Conservation (phyloP, 768 basidiomycete species). For the Auriscalpium vulgare region DNA sequence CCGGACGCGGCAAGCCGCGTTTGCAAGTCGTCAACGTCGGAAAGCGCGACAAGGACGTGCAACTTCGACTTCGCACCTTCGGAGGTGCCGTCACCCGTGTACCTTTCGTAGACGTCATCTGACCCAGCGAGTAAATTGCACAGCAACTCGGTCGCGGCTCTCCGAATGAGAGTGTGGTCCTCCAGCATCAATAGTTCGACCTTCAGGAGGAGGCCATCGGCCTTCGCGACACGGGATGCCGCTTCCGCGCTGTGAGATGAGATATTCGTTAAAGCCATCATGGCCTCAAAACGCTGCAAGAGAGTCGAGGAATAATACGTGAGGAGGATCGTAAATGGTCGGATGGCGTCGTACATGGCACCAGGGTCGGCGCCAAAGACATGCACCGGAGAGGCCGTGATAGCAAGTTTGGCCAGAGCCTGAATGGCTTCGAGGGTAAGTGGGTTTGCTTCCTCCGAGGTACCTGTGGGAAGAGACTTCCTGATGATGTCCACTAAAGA, state of each 20-base stretch:
- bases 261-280: conserved; percentile 96
- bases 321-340: conserved; percentile 70
- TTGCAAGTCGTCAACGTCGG: conserved; percentile 76
- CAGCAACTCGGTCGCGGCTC: conserved; percentile 84
- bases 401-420: conserved; percentile 86
- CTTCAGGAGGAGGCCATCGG: conserved; percentile 52
- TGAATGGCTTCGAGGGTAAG: conserved; percentile 63
- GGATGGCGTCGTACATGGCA: conserved; percentile 73
- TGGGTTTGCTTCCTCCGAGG: conserved; percentile 30
- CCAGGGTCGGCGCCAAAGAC: conserved; percentile 84
- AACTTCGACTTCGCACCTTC: conserved; percentile 52
- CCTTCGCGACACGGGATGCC: conserved; percentile 57
- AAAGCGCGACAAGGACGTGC: conserved; percentile 76
- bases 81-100: conserved; percentile 39
- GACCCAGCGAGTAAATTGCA: conserved; percentile 85
- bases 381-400: conserved; percentile 83
- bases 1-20: conserved; percentile 90
- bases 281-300: conserved; percentile 82
- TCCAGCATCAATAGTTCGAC: conserved; percentile 73
- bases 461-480: conserved; percentile 29
- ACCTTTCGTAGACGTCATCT: conserved; percentile 68
- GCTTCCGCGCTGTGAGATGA: conserved; percentile 66
- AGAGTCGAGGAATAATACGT: conserved; percentile 59
- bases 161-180: conserved; percentile 71
- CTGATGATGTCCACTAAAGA: conserved; percentile 52